A percentile compares a stretch with the other conserved stretches of the same genome.
Conservation (phyloP, 2,329 filamentous ascomycete species). For the Dactylellina sp. region DNA sequence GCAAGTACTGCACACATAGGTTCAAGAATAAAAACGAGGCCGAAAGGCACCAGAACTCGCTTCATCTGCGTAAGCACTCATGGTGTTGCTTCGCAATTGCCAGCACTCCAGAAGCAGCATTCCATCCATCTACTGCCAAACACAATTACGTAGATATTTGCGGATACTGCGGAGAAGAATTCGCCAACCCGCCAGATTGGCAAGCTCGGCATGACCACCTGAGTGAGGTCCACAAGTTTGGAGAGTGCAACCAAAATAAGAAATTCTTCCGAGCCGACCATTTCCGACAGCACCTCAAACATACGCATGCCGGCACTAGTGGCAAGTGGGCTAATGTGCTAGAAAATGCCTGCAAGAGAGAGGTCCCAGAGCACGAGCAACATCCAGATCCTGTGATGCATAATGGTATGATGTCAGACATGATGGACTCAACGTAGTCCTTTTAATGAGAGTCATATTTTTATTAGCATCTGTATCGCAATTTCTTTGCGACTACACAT, state of each 20-base stretch:
- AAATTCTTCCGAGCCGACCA: slow-evolving; percentile 98
- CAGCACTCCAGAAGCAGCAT: slow-evolving; percentile 80
- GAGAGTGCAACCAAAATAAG: slow-evolving; percentile 97
- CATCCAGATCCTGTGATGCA: slow-evolving; percentile 47
- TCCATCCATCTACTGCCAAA: slow-evolving; percentile 80
- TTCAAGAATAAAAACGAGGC: slow-evolving; percentile 99
- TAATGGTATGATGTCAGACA: slow-evolving; percentile 48
- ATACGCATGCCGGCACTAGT: slow-evolving; percentile 94
- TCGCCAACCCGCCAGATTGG: slow-evolving; percentile 88
- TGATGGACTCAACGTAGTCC: slow-evolving; percentile 32
- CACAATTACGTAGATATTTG: slow-evolving; percentile 81
- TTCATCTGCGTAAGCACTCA: slow-evolving; percentile 90
- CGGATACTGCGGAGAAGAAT: slow-evolving; percentile 96
- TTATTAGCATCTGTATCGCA: too few relatives aligned
- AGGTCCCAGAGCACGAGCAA: slow-evolving; percentile 71
- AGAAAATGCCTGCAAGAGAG: slow-evolving; percentile 95
- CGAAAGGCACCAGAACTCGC: slow-evolving; percentile 93
- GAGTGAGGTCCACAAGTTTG: slow-evolving; percentile 92
- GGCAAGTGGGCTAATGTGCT: slow-evolving; percentile 99
- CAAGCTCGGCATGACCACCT: slow-evolving; percentile 86
- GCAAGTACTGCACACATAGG: slow-evolving; percentile 88
- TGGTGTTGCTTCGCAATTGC: slow-evolving; percentile 93
- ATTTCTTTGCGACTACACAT: not conserved
- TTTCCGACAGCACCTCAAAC: slow-evolving; percentile 97
- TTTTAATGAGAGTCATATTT: too few relatives aligned